Conservation (phyloP, 2,329 filamentous ascomycete genomes). For the Phialophora chinensis region DNA sequence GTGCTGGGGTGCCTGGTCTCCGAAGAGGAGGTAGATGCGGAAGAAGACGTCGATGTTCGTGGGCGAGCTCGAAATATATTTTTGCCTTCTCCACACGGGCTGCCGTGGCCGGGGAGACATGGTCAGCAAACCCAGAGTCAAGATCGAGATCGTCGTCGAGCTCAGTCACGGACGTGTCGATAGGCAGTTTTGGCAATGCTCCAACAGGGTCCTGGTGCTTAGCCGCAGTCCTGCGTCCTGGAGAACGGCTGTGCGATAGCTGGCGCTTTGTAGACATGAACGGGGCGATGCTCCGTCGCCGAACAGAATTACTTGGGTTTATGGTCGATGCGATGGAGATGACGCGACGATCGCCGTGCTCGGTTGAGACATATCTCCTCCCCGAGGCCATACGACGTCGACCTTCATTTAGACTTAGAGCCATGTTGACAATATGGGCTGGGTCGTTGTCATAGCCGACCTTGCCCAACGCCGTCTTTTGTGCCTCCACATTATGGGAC, state of each 20-base stretch:
- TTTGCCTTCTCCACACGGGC: constrained; percentile 83
- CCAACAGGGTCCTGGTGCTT: constrained; percentile 40
- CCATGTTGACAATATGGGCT: constrained; percentile 90
- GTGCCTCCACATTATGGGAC: constrained; percentile 16
- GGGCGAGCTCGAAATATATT: constrained; percentile 81
- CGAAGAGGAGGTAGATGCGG: constrained; percentile 74
- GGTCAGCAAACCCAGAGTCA: constrained; percentile 48
- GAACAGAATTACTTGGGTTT: constrained; percentile 25
- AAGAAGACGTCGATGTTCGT: constrained; percentile 82
- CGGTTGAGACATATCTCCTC: constrained; percentile 51
- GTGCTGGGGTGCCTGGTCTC: constrained; percentile 32
- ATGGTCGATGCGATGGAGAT: constrained; percentile 30
- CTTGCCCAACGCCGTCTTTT: constrained; percentile 15
- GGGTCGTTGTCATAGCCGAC: constrained; percentile 72
- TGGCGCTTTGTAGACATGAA: constrained; percentile 33
- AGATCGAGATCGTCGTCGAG: constrained; percentile 41
- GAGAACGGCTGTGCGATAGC: constrained; percentile 31
- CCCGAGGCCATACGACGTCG: constrained; percentile 65
- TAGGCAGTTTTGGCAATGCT: constrained; percentile 20
- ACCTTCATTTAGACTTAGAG: constrained; percentile 84
- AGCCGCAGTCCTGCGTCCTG: constrained; percentile 39
- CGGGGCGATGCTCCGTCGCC: constrained; percentile 29
- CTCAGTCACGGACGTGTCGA: constrained; percentile 33
- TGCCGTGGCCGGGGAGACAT: constrained; percentile 78
- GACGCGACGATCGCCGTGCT: constrained; percentile 34